Base-by-base conservation (phyloP, 2,329 filamentous ascomycete genomes). In the Achaetomium macrosporum region DNA sequence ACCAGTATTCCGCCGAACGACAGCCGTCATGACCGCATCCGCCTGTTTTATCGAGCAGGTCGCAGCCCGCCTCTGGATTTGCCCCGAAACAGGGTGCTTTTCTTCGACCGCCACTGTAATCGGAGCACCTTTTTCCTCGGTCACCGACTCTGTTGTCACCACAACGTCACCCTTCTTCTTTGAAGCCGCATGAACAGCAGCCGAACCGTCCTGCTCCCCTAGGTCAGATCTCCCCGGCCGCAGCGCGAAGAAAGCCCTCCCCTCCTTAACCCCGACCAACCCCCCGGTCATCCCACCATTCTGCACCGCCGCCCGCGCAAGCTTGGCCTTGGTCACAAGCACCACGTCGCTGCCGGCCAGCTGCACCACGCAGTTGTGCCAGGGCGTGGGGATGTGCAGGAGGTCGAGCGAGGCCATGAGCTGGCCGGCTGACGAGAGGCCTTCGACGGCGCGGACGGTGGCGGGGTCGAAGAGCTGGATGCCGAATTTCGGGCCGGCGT, bases 401-500 rank as follows among this genome's bases (percentile, higher is more conserved):
- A 59, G 47, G 44, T 59, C 57, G 9, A 50, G 43, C 16, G 57
- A 59, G 10, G 52, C 42, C 52, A 51, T 54, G 19, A 59, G 50
- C 20, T 59, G 47, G 12, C 57, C 52, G 44, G 54, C 44, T 1
- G 50, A 31, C 13, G 54, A 53, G 15, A 59, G 47, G 12, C 41
- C 35, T 20, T 45, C 39, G 25, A 57, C 57, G n/a, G 54, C 55
- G 19, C 55, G 50, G 19, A 55, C 52, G 10, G 45, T 47, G n/a
- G 52, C n/a, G 2, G 57, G 50, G 39, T 59, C 52, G 15, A 59
- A 55, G 9, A 59, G 52, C 50, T 55, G 57, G 45, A 59, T 57
- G 36, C 57, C 57, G 12, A 59, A 59, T 11, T 59, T 59, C n/a
- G 57, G 57, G 12, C 57, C 57, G 11, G 54, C 50, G 16, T 59